Percentiles rank a stretch among this genome's conserved stretches.
These are phyloP conservation scores for Hymenoscyphus infarciens DNA, from an alignment of 2,329 filamentous ascomycete genomes.

Conservation along the genomic window DNA sequence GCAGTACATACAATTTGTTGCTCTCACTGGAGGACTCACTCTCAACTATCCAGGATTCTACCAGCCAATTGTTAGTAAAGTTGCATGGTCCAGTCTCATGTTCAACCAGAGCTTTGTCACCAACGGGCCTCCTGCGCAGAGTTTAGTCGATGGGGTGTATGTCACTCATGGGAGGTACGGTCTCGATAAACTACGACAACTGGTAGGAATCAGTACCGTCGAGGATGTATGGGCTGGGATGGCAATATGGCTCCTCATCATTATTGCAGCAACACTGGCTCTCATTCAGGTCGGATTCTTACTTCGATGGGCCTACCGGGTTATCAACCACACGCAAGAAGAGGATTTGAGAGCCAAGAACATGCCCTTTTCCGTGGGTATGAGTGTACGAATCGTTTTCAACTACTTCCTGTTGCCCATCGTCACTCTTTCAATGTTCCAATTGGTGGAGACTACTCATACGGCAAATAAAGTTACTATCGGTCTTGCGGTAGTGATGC, in stretches of 20 bases:
- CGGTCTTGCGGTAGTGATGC: constrained; percentile 69
- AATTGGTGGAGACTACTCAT: constrained; percentile 70
- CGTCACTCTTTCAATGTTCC: constrained; percentile 83
- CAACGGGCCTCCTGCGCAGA: constrained; percentile 60
- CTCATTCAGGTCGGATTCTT: constrained; percentile 75
- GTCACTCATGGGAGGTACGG: constrained; percentile 74
- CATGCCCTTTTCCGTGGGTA: constrained; percentile 77
- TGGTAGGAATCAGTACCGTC: constrained; percentile 72
- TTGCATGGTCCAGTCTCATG: constrained; percentile 83
- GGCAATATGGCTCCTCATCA: constrained; percentile 83
- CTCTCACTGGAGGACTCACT: constrained; percentile 80
- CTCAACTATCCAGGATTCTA: constrained; percentile 92
- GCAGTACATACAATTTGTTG: constrained; percentile 93
- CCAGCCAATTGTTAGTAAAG: constrained; percentile 84
- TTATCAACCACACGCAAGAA: constrained; percentile 67
- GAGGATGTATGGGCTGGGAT: constrained; percentile 91
- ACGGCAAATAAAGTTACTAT: constrained; percentile 66
- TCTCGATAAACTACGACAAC: constrained; percentile 72
- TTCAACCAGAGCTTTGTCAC: constrained; percentile 90
- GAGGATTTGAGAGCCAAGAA: constrained; percentile 91
- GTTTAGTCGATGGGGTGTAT: constrained; percentile 83
- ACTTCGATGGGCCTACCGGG: constrained; percentile 70
- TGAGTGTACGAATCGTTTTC: constrained; percentile 80
- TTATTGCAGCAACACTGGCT: constrained; percentile 64
- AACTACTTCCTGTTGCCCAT: constrained; percentile 90